Evolutionary conservation across 768 basidiomycete species (phyloP), one percentile per base, ranked within the genome.

Genomic region (Tulasnella sp.): DNA sequence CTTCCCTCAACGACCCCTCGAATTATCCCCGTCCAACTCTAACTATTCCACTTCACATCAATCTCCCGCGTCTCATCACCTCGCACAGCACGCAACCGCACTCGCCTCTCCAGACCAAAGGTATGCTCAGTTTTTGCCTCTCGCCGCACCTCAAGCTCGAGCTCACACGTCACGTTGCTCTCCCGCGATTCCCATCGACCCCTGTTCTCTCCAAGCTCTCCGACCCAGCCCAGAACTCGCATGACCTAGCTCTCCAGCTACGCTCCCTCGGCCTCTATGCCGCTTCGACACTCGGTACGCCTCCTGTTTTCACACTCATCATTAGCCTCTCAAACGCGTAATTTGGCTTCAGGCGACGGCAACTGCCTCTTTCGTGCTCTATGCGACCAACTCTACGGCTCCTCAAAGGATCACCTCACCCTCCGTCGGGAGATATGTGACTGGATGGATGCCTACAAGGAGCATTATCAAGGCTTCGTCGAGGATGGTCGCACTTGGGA

Each of bases 361-460:
- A 94, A 93, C 71, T 96, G 91, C 69, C 79, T 96, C 61, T 96
- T 93, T 70, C 83, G 90, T 43, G 88, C 91, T 0, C 75, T 93
- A 54, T 82, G 84, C 43, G 91, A 94, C 70, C 91, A 94, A 68
- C 73, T 90, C 15, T 80, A 83, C 62, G 91, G 91, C 59, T 75
- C 83, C 2, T 80, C 82, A 11, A 75, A 79, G 11, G 72, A 75
- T 52, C 90, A 94, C 62, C 69, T 74, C 35, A 75, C 78, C 57
- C 74, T 93, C 21, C 75, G 91, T 45, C 69, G 75, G 62, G 80
- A 86, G 35, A 81, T 93, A 39, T 92, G 88, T 69, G 81, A 86
- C 65, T 90, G 84, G 80, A 83, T 93, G 54, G 78, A 78, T 55
- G 62, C 65, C 2, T 78, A 89, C 67, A 75, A 77, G 46, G 73